Base-by-base conservation (phyloP, 1,284 basidiomycete species). In the Apiotrichum brassicae region DNA sequence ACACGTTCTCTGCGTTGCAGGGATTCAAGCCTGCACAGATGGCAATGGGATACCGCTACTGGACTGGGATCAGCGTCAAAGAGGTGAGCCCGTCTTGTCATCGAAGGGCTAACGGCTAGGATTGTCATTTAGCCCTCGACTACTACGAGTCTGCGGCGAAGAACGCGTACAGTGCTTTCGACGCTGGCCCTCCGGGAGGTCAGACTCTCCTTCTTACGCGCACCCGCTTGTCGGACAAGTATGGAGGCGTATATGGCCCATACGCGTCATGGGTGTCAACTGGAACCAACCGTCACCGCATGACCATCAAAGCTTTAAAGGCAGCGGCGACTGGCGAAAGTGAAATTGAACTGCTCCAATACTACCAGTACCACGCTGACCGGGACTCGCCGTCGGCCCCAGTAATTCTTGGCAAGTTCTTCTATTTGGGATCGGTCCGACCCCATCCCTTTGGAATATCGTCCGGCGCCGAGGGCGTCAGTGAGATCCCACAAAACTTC, bases 361-460 rank as follows among this genome's bases (percentile, higher is more conserved):
- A 89, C 66, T 91, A 90, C 63, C 78, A 87, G 85, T 97, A 92
- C 73, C 92, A 93, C 51, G 88, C 92, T 13, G 89, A 95, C 61
- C 82, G 89, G 16, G 87, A 86, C 16, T 87, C 91, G 62, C 81
- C 82, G 42, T 81, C 85, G 57, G 93, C 87, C 65, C 87, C 89
- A 1, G 88, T 86, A 67, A 82, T 86, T 20, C 80, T 97, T 2
- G 92, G 89, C 14, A 84, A 87, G 69, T 85, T 94, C n/a, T 93
- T 85, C 75, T 97, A 97, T 66, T 86, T 90, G 64, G 92, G 92
- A 11, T 89, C 84, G 45, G 84, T 93, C 28, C 92, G 92, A 64
- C 42, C 48, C 2, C 44, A 47, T 36, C 32, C 33, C 33, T 85
- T 86, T 9, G 89, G 89, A 4, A 81, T 87, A 28, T 81, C 80